Percentiles rank a stretch among this genome's conserved stretches.
These are phyloP conservation scores for Termitomyces sp. DNA, from an alignment of 768 basidiomycete species.

Conservation along the genomic window DNA sequence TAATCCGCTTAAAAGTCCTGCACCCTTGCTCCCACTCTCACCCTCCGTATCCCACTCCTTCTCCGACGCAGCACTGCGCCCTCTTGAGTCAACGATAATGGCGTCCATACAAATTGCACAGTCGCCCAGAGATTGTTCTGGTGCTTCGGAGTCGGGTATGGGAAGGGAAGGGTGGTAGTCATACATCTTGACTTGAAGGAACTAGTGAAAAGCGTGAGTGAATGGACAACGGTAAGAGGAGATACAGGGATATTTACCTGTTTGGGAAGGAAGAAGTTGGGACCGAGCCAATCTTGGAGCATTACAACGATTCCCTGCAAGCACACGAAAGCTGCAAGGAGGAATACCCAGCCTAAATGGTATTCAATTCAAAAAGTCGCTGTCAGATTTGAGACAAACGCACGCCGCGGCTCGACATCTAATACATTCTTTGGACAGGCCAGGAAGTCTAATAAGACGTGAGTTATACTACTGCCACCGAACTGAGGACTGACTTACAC, in stretches of 20 bases:
- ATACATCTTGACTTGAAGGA: slow-evolving; percentile 57
- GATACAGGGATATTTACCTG: slow-evolving; percentile 40
- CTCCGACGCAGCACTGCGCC: slow-evolving; percentile 32
- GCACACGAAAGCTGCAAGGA: slow-evolving; percentile 55
- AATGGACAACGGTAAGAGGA: neutral
- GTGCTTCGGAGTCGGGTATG: slow-evolving; percentile 67
- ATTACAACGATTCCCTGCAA: slow-evolving; percentile 60
- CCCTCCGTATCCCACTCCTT: slow-evolving; percentile 26
- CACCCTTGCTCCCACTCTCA: slow-evolving; percentile 25
- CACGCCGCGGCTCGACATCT: slow-evolving; percentile 73
- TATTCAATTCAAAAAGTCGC: neutral
- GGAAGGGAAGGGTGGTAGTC: slow-evolving; percentile 86
- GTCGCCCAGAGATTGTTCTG: slow-evolving; percentile 75
- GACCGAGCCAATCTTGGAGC: slow-evolving; percentile 74
- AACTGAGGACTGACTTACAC: slow-evolving; percentile 49
- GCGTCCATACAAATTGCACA: slow-evolving; percentile 95
- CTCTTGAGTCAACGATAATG: slow-evolving; percentile 52
- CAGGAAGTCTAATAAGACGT: slow-evolving; percentile 60
- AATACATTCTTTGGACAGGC: slow-evolving; percentile 84
- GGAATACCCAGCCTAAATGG: slow-evolving; percentile 51
- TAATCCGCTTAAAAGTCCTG: slow-evolving; percentile 42
- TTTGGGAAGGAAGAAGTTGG: slow-evolving; percentile 79
- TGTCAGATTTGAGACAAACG: slow-evolving; percentile 38
- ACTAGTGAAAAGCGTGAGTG: slow-evolving; percentile 36
- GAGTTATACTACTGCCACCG: neutral